phyloP scores from a whole-genome alignment of 2,329 filamentous ascomycete genomes.

The Fusarium sp. region DNA sequence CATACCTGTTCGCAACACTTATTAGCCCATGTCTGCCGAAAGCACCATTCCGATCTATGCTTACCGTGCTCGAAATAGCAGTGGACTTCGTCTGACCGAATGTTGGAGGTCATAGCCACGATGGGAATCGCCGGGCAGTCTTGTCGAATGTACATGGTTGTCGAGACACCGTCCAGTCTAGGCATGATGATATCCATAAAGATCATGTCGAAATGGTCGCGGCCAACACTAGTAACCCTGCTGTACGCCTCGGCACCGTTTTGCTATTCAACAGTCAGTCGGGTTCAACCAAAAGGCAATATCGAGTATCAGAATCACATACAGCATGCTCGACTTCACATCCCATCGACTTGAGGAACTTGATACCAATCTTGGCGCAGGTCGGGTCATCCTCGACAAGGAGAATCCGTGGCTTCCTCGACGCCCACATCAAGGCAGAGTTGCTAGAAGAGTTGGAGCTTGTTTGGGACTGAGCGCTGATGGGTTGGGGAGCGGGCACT shows the following conservation, averaged over 20 bases:
- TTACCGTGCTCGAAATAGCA: constrained; percentile 97
- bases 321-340: constrained; percentile 77
- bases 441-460: constrained; percentile 48
- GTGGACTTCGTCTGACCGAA: constrained; percentile 93
- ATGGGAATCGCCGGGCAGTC: constrained; percentile 86
- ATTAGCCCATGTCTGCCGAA: constrained; percentile 21
- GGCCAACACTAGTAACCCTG: constrained; percentile 72
- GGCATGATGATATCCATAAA: constrained; percentile 99
- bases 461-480: constrained; percentile 41
- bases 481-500: constrained; percentile 55
- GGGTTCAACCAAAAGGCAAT: not conserved
- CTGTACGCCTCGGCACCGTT: constrained; percentile 94
- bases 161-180: constrained; percentile 92
- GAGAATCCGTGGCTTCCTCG: constrained; percentile 80
- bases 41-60: constrained; percentile 45
- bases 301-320: constrained; percentile 48
- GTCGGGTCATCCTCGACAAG: constrained; percentile 87
- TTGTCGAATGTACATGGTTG: constrained; percentile 91
- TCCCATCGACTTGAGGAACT: constrained; percentile 74
- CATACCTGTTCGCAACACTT: constrained; percentile 75
- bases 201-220: constrained; percentile 72
- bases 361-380: constrained; percentile 75
- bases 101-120: constrained; percentile 99
- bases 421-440: constrained; percentile 64
- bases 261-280: constrained; percentile 44